Percentiles rank a stretch among this genome's conserved stretches.
Conservation (phyloP, 1,139 yeast species). For the Scheffersomyces illinoinensis region DNA sequence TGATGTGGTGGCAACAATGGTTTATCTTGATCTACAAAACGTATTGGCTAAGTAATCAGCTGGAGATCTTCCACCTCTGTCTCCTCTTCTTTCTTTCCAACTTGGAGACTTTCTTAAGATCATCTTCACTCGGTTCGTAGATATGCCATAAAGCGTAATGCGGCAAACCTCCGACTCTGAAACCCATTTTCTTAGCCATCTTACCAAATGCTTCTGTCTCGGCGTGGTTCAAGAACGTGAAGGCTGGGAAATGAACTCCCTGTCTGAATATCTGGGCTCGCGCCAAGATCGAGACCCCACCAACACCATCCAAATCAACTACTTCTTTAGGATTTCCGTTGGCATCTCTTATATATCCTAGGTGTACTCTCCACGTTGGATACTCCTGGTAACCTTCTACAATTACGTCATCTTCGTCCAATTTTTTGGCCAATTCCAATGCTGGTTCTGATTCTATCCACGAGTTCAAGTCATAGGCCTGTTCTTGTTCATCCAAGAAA, state of each 20-base stretch:
- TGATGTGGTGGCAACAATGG: background rate
- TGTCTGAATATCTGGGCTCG: slow-evolving; percentile 78
- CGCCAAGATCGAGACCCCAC: slow-evolving; percentile 86
- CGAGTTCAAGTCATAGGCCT: slow-evolving; percentile 83
- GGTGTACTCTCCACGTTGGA: slow-evolving; percentile 85
- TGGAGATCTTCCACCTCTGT: slow-evolving; percentile 12
- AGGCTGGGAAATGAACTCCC: slow-evolving; percentile 88
- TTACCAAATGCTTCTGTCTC: slow-evolving; percentile 94
- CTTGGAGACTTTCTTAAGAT: slow-evolving; percentile 69
- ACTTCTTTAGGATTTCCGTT: slow-evolving; percentile 68
- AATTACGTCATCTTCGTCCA: slow-evolving; percentile 82
- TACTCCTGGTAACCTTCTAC: slow-evolving; percentile 92
- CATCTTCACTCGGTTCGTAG: slow-evolving; percentile 91
- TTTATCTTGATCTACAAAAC: background rate
- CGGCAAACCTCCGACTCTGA: slow-evolving; percentile 80
- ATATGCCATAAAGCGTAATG: slow-evolving; percentile 90
- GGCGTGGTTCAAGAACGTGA: slow-evolving; percentile 85
- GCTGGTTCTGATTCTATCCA: slow-evolving; percentile 84
- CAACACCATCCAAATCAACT: slow-evolving; percentile 81
- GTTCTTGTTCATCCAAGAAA: slow-evolving; percentile 78
- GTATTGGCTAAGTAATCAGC: slow-evolving; percentile 1
- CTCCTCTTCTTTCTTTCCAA: slow-evolving; percentile 70
- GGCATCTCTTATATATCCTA: slow-evolving; percentile 77
- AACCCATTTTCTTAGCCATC: slow-evolving; percentile 80
- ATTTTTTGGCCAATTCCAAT: slow-evolving; percentile 59